phyloP scores from a whole-genome alignment of 2,329 filamentous ascomycete genomes.

The Diplodia sapinea region DNA sequence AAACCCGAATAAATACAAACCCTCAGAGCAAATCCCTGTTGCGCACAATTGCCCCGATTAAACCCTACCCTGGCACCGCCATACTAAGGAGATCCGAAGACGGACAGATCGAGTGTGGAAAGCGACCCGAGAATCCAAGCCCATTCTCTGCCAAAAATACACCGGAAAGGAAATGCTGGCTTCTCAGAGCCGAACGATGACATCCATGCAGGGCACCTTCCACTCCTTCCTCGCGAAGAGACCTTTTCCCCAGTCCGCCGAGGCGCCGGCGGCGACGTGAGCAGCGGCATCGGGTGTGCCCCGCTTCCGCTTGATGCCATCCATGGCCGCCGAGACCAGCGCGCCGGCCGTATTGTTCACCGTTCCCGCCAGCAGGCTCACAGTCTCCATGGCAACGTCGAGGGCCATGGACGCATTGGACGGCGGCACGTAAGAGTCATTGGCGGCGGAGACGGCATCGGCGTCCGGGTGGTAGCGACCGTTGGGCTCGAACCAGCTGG shows the following conservation, averaged over 20 bases:
- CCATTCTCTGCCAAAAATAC: background rate
- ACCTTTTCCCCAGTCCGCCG: slow-evolving; percentile 56
- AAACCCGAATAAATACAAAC: slow-evolving; percentile 4
- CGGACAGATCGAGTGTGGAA: background rate
- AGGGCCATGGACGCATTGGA: slow-evolving; percentile 40
- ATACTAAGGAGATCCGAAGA: background rate
- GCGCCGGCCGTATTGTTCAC: slow-evolving; percentile 73
- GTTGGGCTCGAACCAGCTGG: slow-evolving; percentile 83
- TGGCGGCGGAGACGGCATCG: background rate
- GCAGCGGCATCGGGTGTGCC: slow-evolving; percentile 35
- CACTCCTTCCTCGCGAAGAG: slow-evolving; percentile 84
- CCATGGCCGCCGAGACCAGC: slow-evolving; percentile 69
- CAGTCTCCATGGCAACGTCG: slow-evolving; percentile 42
- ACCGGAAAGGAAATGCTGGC: background rate
- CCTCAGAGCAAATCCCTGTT: slow-evolving; percentile 2
- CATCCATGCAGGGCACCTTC: slow-evolving; percentile 88
- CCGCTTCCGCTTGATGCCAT: slow-evolving; percentile 57
- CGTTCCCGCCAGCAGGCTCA: slow-evolving; percentile 49
- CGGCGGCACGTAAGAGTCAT: slow-evolving; percentile 35
- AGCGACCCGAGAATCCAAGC: slow-evolving; percentile 12
- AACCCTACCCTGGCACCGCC: background rate
- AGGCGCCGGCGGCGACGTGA: background rate
- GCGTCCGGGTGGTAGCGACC: slow-evolving; percentile 37
- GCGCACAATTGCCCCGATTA: slow-evolving; percentile 5
- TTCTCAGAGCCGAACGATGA: slow-evolving; percentile 77